Evolutionary conservation across 176 grass and related monocot species (phyloP), one percentile per base, ranked within the genome.

Genomic region (Phyllostachys edulis): DNA sequence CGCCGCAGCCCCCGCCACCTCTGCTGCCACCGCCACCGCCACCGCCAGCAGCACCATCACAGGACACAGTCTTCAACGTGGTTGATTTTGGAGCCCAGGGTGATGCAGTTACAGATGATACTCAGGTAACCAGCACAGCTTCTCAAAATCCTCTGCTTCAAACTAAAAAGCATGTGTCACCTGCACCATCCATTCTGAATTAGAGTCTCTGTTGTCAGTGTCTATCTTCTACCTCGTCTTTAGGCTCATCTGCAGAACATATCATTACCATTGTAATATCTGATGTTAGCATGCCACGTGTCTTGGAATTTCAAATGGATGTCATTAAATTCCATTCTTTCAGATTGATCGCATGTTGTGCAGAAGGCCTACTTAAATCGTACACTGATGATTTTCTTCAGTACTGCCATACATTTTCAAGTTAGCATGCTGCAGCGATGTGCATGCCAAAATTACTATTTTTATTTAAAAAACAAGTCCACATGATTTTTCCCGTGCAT

Each of bases 61-160:
- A 80, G 0, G 78, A 44, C 10, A 77, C 44, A 5, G 59, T 82
- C 61, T 98, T 90, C 54, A 90, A 85, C 66, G 95, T 98, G 37
- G 77, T 95, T 76, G 85, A 91, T n/a, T 98, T 91, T 70, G 95
- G 95, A 67, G 95, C 90, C 1, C 86, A 86, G 74, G 95, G 90
- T 57, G 92, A 98, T 80, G 95, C 92, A 73, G 67, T 90, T 76
- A 91, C 87, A 26, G 95, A 98, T 83, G 95, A 98, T 87, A 98
- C 95, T 11, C 87, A 98, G 92, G 95, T 93, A 62, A 73, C 50
- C 49, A 65, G 7, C 69, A 65, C 83, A 87, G 17, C 73, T 59
- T 70, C 69, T 54, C 8, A 3, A 77, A 56, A 24, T 74, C 2
- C 44, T 75, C 57, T 51, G 74, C 64, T 74, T 79, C 24, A 50